These are phyloP conservation scores for Arabidopsis thaliana DNA, from an alignment of 345 rosid genomes.

Conservation along the genomic window TAIR10.1 NC_003074.8:531501-532000, in stretches of 20 bases:
- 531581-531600: not conserved
- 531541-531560: not conserved
- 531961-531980: not conserved
- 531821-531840: slow-evolving; percentile 14
- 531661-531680: slow-evolving; percentile 97
- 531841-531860: slow-evolving; percentile 12
- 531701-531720: slow-evolving; percentile 90
- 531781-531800: slow-evolving; percentile 98
- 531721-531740: slow-evolving; percentile 96
- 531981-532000: not conserved
- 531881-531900: not conserved
- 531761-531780: slow-evolving; percentile 98
- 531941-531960: not conserved
- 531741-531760: slow-evolving; percentile 99
- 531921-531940: not conserved
- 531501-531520: slow-evolving; percentile 3
- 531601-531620: not conserved
- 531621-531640: not conserved
- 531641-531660: slow-evolving; percentile 41
- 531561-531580: not conserved
- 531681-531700: slow-evolving; percentile 99
- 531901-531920: not conserved
- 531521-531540: not conserved
- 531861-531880: not conserved
- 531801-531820: slow-evolving; percentile 33